Base-by-base conservation (phyloP, 2,329 filamentous ascomycete species). In the Alternaria incomplexa region DNA sequence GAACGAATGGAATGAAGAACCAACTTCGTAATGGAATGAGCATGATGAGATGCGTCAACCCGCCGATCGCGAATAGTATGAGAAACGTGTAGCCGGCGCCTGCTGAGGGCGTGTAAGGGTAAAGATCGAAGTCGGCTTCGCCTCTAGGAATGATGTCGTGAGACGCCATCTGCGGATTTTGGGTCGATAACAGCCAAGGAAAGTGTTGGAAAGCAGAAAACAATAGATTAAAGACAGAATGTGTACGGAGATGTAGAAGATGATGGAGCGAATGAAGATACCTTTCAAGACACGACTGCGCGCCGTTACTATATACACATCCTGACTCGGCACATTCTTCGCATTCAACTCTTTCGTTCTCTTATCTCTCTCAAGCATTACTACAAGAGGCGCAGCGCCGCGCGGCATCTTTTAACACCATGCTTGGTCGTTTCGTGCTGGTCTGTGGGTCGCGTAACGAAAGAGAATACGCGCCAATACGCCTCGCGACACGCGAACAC, bases 1-100 rank as follows among this genome's bases (percentile, higher is more conserved):
- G 70, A 5, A 85, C 61, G 54, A 87, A 84, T 0, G 85, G 83
- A 4, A 85, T 81, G 66, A 85, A 83, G 68, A 83, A 87, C 82
- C 83, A 86, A 23, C 58, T 60, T 36, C 62, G 60, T 2, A 62
- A 60, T 5, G 56, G 48, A 6, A 64, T 50, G n/a, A 69, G 50
- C 44, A 68, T 43, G 10, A 50, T 30, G 12, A 65, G 4, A 51
- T 70, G 66, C 11, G 56, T 32, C 11, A 64, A 5, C 12, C 54
- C 66, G 15, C 32, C 61, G 11, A 67, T 62, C 4, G 46, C 66
- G n/a, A 70, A 70, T 6, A 70, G 53, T 17, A 55, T 64, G 11
- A 69, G 43, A 32, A 67, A 67, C 2, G 58, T 40, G 12, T 61
- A 70, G n/a, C 66, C 68, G 43, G 66, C 64, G 11, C 26, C 12